A percentile compares a stretch with the other conserved stretches of the same genome.
phyloP scores from a whole-genome alignment of 129 eudicot genomes.

The Erigeron canadensis region DNA sequence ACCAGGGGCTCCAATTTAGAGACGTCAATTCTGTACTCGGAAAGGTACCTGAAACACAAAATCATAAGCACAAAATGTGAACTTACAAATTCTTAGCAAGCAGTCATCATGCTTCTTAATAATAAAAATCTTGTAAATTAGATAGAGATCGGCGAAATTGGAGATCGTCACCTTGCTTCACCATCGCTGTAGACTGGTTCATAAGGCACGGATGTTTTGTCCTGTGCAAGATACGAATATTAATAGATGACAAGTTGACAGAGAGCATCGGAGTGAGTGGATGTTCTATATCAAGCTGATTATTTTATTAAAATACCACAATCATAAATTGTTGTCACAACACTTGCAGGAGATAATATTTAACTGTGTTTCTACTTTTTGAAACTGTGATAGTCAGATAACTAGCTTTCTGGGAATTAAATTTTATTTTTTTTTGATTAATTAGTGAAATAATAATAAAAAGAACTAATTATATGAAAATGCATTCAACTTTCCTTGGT shows the following conservation, averaged over 20 bases:
- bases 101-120: not conserved
- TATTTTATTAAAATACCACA: no score
- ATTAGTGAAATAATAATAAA: no score
- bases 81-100: not conserved
- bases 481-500: no score
- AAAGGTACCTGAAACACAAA: constrained; percentile 54
- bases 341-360: no score
- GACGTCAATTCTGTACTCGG: constrained; percentile 84
- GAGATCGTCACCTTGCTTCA: constrained; percentile 69
- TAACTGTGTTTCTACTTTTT: no score
- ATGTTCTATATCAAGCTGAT: no score
- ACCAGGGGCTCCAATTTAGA: constrained; percentile 95
- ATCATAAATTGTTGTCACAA: no score
- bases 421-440: no score
- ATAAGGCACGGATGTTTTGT: constrained; percentile 74
- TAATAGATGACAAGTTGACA: not conserved
- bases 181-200: constrained; percentile 92
- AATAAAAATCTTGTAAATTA: not conserved
- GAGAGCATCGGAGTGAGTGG: not conserved
- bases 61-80: constrained; percentile 1
- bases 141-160: not conserved
- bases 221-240: constrained; percentile 43
- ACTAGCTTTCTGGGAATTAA: no score
- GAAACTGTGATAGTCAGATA: no score
- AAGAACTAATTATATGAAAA: no score